phyloP scores from a whole-genome alignment of 805 yeast genomes.

The Yarrowia divulgata region DNA sequence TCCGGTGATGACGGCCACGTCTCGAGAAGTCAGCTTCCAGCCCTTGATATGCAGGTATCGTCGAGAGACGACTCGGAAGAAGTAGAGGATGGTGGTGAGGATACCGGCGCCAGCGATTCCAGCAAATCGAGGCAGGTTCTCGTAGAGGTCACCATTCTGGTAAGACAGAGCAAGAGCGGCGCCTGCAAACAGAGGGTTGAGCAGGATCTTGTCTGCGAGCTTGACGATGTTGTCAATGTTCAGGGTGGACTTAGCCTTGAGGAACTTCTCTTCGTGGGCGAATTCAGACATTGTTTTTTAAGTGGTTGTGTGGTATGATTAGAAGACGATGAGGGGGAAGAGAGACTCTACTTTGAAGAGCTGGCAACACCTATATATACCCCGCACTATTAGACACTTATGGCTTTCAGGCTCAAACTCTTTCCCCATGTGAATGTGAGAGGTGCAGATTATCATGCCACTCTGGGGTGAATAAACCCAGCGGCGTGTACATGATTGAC shows the following conservation, averaged over 20 bases:
- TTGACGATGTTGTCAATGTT: conserved; percentile 37
- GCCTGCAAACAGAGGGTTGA: conserved; percentile 33
- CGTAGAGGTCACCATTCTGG: conserved; percentile 36
- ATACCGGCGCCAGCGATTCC: conserved; percentile 32
- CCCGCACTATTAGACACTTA: conserved; percentile 12
- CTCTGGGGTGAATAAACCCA: conserved; percentile 25
- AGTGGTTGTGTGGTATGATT: background rate
- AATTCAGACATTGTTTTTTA: conserved; percentile 29
- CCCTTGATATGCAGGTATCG: conserved; percentile 38
- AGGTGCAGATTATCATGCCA: conserved; percentile 37
- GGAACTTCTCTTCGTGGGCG: conserved; percentile 28
- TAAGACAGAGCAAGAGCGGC: conserved; percentile 32
- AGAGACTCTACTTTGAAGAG: background rate
- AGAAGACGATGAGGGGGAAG: background rate
- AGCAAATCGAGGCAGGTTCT: conserved; percentile 37
- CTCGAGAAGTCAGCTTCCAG: conserved; percentile 49
- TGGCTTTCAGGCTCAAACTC: conserved; percentile 16
- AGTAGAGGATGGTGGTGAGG: conserved; percentile 25
- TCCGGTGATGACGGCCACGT: conserved; percentile 81
- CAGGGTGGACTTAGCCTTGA: conserved; percentile 16
- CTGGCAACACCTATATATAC: conserved; percentile 23
- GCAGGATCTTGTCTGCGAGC: conserved; percentile 25
- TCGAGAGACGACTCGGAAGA: conserved; percentile 36
- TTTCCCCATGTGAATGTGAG: conserved; percentile 37
- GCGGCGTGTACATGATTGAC: conserved; percentile 21